Percentiles rank a stretch among this genome's conserved stretches.
Conservation (phyloP, 2,329 filamentous ascomycete genomes). For the Ceratocystis smalleyi region DNA sequence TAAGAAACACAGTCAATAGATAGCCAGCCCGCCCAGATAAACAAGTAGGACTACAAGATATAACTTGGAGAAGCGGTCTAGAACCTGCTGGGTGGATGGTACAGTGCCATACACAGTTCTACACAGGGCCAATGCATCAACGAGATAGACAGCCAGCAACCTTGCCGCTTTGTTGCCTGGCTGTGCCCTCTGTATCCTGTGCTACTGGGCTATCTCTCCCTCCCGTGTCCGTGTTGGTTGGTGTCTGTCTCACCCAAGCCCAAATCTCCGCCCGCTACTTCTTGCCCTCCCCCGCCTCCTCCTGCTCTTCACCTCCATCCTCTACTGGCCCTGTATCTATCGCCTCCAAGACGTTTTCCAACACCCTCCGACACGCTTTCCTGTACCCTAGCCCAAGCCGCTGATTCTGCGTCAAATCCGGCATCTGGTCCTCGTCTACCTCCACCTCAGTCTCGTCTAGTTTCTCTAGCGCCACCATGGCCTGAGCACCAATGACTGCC, state of each 20-base stretch:
- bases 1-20: background rate
- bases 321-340: constrained; percentile 20
- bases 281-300: background rate
- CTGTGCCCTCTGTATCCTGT: too few species aligned
- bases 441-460: constrained; percentile 34
- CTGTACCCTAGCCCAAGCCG: constrained; percentile 35
- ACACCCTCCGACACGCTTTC: constrained; percentile 32
- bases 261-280: background rate
- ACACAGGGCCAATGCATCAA: background rate
- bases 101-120: background rate
- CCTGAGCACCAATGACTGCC: constrained; percentile 30
- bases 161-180: too few species aligned
- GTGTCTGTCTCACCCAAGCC: background rate
- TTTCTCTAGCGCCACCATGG: constrained; percentile 30
- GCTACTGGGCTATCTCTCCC: too few species aligned
- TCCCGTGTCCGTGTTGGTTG: too few species aligned
- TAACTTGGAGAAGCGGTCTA: background rate
- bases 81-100: background rate
- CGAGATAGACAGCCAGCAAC: too few species aligned
- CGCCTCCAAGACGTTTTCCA: constrained; percentile 31
- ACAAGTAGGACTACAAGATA: background rate
- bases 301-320: constrained; percentile 10
- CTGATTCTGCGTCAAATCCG: constrained; percentile 30
- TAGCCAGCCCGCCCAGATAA: background rate
- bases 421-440: constrained; percentile 27